These are phyloP conservation scores for Ascoidea asiatica DNA, from an alignment of 805 yeast genomes.

Conservation along the genomic window DNA sequence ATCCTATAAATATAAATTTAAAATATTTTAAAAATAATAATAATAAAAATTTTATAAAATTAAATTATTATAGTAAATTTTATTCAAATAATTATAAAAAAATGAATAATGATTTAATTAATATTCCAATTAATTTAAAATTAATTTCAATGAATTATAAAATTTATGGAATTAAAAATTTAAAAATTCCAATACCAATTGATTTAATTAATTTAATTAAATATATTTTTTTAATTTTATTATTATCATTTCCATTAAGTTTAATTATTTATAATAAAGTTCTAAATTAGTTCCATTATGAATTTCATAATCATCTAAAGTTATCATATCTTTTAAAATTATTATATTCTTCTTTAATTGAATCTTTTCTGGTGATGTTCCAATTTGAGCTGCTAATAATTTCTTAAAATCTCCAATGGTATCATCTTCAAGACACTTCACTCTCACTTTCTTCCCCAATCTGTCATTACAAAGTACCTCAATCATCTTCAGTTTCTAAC, in stretches of 20 bases:
- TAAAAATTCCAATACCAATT: not conserved
- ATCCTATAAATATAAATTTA: not conserved
- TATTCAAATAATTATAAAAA: not conserved
- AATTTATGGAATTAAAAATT: not conserved
- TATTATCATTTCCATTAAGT: not conserved
- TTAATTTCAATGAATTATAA: not conserved
- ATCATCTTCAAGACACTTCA: conserved; percentile 79
- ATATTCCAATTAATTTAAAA: not conserved
- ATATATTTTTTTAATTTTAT: too few relatives aligned
- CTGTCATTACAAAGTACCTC: conserved; percentile 67
- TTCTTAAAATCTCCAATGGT: conserved; percentile 84
- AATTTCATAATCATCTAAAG: conserved; percentile 88
- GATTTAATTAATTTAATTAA: not conserved
- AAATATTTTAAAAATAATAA: too few relatives aligned
- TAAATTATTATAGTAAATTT: too few relatives aligned
- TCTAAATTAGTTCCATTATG: conserved; percentile 84
- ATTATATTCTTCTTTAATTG: conserved; percentile 78
- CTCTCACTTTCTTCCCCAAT: conserved; percentile 76
- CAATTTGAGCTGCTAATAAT: conserved; percentile 70
- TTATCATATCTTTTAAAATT: conserved; percentile 77
- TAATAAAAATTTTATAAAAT: too few relatives aligned
- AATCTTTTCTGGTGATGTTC: conserved; percentile 48
- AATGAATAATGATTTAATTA: not conserved
- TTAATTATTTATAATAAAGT: conserved; percentile 37
- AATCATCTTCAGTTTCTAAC: conserved; percentile 30